phyloP scores from a whole-genome alignment of 352 stramenopile genomes.

The Achlya hypogyna region DNA sequence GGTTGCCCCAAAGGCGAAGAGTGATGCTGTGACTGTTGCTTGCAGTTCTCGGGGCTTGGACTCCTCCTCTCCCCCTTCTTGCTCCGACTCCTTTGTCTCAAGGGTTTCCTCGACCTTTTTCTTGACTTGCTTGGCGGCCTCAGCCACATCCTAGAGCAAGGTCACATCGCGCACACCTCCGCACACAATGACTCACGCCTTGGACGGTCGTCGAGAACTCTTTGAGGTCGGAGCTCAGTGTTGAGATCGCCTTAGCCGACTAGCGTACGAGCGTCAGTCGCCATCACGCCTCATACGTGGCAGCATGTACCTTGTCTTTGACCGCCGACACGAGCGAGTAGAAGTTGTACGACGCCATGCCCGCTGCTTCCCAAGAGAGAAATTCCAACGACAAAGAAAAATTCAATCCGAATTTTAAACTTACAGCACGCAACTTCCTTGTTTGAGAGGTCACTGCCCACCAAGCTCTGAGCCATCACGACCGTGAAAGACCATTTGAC shows the following conservation, averaged over 20 bases:
- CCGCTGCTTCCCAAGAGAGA: neutral
- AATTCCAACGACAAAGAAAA: neutral
- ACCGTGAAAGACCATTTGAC: no score
- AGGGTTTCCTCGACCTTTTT: constrained; percentile 46
- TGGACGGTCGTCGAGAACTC: constrained; percentile 62
- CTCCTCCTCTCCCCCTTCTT: constrained; percentile 1
- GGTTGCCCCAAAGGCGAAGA: constrained; percentile 50
- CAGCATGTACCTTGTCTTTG: constrained; percentile 27
- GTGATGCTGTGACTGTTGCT: constrained; percentile 25
- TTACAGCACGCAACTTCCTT: neutral
- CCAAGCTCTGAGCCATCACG: no score
- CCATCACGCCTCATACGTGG: neutral
- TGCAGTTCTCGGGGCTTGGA: neutral
- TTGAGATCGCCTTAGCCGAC: constrained; percentile 63
- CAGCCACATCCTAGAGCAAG: constrained; percentile 33
- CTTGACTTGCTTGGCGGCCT: constrained; percentile 44
- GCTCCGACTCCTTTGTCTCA: constrained; percentile 21
- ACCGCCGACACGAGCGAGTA: constrained; percentile 35
- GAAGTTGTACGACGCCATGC: constrained; percentile 35
- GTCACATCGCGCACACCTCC: neutral
- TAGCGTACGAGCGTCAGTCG: constrained; percentile 13
- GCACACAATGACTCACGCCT: constrained; percentile 24
- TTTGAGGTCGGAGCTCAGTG: constrained; percentile 59
- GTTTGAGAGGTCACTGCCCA: no score
- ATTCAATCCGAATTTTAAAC: no score